A percentile compares a stretch with the other conserved stretches of the same genome.
These are phyloP conservation scores for Theileria orientalis DNA, from an alignment of 169 alveolate species.

Conservation along the genomic window DNA sequence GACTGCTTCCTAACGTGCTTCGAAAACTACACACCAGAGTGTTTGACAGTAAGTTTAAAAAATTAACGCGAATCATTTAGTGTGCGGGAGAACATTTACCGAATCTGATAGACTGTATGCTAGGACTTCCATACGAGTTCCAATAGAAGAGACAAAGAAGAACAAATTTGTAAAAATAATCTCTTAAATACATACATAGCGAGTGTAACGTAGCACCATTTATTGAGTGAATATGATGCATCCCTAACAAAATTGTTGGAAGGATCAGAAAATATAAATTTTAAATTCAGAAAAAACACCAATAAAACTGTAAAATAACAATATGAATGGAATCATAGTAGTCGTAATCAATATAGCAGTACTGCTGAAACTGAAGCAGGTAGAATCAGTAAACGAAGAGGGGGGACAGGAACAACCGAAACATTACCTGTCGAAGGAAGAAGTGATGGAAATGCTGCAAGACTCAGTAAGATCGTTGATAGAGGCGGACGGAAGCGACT, in stretches of 20 bases:
- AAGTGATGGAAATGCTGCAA: background rate
- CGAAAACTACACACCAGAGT: slow-evolving; percentile 36
- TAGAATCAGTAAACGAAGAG: no score
- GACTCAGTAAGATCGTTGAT: background rate
- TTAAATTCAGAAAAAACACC: no score
- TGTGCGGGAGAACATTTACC: slow-evolving; percentile 53
- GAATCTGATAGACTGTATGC: slow-evolving; percentile 13
- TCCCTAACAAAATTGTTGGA: no score
- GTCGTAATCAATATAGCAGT: no score
- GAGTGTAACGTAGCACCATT: no score
- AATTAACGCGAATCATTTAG: background rate
- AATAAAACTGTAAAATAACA: no score
- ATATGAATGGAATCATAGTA: no score
- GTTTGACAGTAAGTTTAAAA: slow-evolving; percentile 29
- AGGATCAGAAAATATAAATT: background rate
- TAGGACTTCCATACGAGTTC: slow-evolving; percentile 9
- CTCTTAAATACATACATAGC: background rate
- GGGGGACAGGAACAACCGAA: no score
- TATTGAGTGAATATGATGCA: no score
- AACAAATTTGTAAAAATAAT: background rate
- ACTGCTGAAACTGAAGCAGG: no score
- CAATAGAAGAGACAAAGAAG: no score
- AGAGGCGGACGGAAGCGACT: background rate
- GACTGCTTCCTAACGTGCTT: slow-evolving; percentile 33
- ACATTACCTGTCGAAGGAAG: no score